phyloP scores from a whole-genome alignment of 2,329 filamentous ascomycete species.

The Teratosphaeria gauchensis region DNA sequence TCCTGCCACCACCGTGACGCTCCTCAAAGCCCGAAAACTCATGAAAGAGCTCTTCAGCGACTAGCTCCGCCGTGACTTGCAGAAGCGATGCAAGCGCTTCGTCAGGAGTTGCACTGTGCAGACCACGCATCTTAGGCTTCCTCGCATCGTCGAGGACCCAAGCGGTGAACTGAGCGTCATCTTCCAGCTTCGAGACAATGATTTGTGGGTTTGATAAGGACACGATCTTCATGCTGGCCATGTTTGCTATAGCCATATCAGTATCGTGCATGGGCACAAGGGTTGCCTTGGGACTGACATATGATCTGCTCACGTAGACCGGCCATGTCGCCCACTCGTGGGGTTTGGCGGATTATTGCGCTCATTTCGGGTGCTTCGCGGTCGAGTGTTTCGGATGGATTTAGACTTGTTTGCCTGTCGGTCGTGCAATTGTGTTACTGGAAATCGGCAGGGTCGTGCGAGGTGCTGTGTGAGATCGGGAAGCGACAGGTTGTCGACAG shows the following conservation, averaged over 20 bases:
- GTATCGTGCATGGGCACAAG: background rate
- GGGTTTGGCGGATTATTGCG: background rate
- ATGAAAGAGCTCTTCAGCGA: background rate
- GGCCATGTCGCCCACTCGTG: background rate
- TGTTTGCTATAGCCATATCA: background rate
- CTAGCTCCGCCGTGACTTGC: background rate
- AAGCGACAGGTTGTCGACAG: background rate
- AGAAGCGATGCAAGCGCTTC: background rate
- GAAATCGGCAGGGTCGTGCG: background rate
- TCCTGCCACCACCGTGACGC: background rate
- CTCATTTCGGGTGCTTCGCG: background rate
- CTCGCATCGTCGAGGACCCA: background rate
- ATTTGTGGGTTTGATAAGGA: background rate
- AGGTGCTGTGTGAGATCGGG: background rate
- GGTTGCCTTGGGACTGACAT: background rate
- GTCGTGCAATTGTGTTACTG: background rate
- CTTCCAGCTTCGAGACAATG: background rate
- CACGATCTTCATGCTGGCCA: background rate
- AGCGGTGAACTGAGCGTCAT: background rate
- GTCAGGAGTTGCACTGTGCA: background rate
- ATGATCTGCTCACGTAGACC: background rate
- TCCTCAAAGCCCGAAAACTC: background rate
- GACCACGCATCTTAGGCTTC: background rate
- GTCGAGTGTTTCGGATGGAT: background rate
- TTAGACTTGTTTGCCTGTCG: background rate